Conservation (phyloP, 192 early-diverging fungal species). For the Coemansia sp. region DNA sequence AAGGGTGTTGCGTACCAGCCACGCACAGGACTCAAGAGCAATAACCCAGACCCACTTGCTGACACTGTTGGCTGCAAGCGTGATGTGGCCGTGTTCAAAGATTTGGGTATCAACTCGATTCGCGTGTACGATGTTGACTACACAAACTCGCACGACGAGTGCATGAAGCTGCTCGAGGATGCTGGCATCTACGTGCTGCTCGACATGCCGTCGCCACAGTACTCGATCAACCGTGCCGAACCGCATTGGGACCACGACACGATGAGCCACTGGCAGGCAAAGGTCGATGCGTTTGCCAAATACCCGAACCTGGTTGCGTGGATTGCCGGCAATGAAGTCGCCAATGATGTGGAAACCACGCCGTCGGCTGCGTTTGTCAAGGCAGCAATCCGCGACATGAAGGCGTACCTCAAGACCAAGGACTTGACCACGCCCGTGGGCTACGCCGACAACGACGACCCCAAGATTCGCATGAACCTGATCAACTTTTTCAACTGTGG, state of each 20-base stretch:
- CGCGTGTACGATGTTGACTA: constrained; percentile 74
- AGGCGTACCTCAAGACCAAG: constrained; percentile 59
- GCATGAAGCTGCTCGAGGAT: constrained; percentile 66
- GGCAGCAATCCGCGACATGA: constrained; percentile 67
- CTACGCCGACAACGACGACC: constrained; percentile 73
- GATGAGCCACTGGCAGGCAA: constrained; percentile 58
- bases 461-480: constrained; percentile 62
- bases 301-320: constrained; percentile 67
- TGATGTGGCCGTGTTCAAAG: constrained; percentile 64
- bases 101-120: constrained; percentile 65
- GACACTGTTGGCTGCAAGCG: constrained; percentile 64
- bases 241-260: constrained; percentile 62
- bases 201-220: constrained; percentile 61
- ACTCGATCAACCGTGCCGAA: constrained; percentile 61
- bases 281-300: constrained; percentile 66
- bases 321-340: constrained; percentile 76
- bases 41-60: constrained; percentile 62
- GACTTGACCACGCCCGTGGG: constrained; percentile 64
- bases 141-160: constrained; percentile 63
- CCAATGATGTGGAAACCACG: constrained; percentile 64
- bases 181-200: constrained; percentile 70
- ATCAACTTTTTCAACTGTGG: constrained; percentile 74
- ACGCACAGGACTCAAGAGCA: constrained; percentile 37
- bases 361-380: constrained; percentile 65
- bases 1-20: constrained; percentile 77